Evolutionary conservation across 352 stramenopile species (phyloP).

Genomic region (Hyaloperonospora arabidopsidis): DNA sequence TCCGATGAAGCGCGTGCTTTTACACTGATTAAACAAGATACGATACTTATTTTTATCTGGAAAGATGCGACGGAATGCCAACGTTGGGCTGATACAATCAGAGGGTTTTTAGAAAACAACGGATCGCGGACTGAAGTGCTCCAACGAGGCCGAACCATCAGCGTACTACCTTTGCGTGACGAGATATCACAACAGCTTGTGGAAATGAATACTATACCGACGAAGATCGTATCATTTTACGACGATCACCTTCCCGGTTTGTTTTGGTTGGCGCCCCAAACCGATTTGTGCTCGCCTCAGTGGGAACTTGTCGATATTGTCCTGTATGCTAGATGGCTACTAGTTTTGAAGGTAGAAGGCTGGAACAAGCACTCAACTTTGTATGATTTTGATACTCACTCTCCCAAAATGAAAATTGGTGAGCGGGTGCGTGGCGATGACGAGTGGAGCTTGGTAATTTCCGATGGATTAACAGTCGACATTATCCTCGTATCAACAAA

Average conservation of each 20-base stretch:
- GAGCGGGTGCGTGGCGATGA: conserved; percentile 26
- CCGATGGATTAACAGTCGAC: neutral
- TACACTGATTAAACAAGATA: conserved; percentile 23
- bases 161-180: conserved; percentile 22
- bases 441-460: conserved; percentile 40
- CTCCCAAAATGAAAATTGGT: conserved; percentile 19
- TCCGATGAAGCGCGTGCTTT: conserved; percentile 14
- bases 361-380: conserved; percentile 31
- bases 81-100: conserved; percentile 28
- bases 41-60: conserved; percentile 17
- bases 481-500: conserved; percentile 35
- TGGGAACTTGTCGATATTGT: conserved; percentile 42
- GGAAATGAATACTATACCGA: conserved; percentile 6
- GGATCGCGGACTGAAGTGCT: conserved; percentile 24
- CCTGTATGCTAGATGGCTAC: conserved; percentile 27
- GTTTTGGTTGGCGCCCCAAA: conserved; percentile 30
- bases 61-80: conserved; percentile 16
- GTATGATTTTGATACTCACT: conserved; percentile 20
- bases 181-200: conserved; percentile 17
- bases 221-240: conserved; percentile 37
- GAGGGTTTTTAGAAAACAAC: conserved; percentile 32
- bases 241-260: conserved; percentile 41
- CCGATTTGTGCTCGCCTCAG: conserved; percentile 3
- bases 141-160: conserved; percentile 13
- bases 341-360: conserved; percentile 34